A percentile compares a stretch with the other conserved stretches of the same genome.
Conservation (phyloP, 176 grass and related monocot species). For the Carex kokanica region DNA sequence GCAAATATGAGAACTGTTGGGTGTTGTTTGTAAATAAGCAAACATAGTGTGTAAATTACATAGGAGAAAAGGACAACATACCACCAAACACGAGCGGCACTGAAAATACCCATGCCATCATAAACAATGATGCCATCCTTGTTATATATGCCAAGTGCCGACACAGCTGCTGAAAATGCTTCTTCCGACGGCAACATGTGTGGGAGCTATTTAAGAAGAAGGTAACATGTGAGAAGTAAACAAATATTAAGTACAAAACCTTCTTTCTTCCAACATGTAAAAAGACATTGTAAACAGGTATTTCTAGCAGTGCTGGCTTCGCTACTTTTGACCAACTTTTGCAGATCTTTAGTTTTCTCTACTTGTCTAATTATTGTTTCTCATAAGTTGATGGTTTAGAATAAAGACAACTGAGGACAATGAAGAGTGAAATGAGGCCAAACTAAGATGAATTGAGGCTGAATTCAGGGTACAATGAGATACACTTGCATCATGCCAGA, state of each 20-base stretch:
- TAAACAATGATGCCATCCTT: constrained; percentile 94
- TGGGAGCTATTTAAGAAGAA: constrained; percentile 58
- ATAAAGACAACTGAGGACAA: neutral
- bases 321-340: neutral
- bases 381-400: neutral
- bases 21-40: neutral
- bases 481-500: neutral
- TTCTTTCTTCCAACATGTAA: neutral
- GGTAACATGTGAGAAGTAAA: neutral
- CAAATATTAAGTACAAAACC: neutral
- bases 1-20: neutral
- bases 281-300: neutral
- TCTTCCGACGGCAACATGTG: constrained; percentile 96
- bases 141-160: constrained; percentile 87
- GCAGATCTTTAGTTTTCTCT: neutral
- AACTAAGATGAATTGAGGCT: neutral
- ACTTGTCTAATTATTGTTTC: neutral
- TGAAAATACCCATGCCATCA: constrained; percentile 96
- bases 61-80: constrained; percentile 34
- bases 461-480: neutral
- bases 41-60: neutral
- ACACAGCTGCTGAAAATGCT: constrained; percentile 94
- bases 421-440: neutral
- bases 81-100: constrained; percentile 98
- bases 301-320: neutral